A percentile compares a stretch with the other conserved stretches of the same genome.
Conservation (phyloP, 768 basidiomycete species). For the Terana coerulea region DNA sequence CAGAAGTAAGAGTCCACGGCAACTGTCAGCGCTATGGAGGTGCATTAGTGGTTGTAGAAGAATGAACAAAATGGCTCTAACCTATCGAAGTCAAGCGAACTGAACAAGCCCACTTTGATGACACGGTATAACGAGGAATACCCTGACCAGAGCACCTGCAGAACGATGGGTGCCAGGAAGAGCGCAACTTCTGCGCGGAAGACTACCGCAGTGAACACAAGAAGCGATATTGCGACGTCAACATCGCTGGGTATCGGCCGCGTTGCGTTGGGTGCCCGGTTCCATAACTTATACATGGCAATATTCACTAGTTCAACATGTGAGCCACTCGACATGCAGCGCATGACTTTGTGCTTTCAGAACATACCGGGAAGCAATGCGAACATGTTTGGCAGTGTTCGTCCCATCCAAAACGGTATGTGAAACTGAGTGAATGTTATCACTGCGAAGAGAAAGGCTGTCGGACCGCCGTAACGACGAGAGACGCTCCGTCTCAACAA, state of each 20-base stretch:
- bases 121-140: conserved; percentile 41
- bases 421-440: conserved; percentile 88
- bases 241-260: conserved; percentile 34
- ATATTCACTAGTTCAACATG: conserved; percentile 48
- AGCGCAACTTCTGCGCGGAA: conserved; percentile 78
- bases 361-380: conserved; percentile 73
- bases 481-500: conserved; percentile 61
- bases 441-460: conserved; percentile 57
- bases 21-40: conserved; percentile 62
- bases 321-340: too few species aligned
- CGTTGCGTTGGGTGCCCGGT: conserved; percentile 37
- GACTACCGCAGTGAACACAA: conserved; percentile 65
- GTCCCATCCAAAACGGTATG: conserved; percentile 86
- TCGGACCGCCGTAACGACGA: conserved; percentile 56
- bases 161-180: conserved; percentile 55
- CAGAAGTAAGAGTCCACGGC: conserved; percentile 86
- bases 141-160: conserved; percentile 47
- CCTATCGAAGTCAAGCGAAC: conserved; percentile 50
- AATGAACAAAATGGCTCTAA: conserved; percentile 23
- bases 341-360: too few species aligned
- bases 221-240: conserved; percentile 46
- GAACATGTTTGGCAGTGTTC: conserved; percentile 94
- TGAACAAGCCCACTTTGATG: conserved; percentile 45
- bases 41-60: not conserved
- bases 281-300: conserved; percentile 46